Evolutionary conservation across 1,284 basidiomycete genomes (phyloP).

Genomic region (Athelia sp.): DNA sequence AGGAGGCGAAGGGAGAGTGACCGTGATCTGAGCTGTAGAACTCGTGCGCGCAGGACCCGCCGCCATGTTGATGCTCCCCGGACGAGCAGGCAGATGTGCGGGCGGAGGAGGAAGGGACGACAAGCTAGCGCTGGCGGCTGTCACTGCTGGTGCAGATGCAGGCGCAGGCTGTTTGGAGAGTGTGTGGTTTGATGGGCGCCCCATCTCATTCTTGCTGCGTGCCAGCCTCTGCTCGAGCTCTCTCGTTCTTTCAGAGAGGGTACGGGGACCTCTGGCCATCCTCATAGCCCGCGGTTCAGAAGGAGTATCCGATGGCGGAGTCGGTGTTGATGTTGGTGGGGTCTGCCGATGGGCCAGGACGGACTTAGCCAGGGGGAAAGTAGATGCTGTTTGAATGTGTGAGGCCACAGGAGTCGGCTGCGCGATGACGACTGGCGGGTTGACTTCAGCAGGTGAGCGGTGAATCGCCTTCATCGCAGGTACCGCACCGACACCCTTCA

Average conservation of each 20-base stretch:
- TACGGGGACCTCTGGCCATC: constrained; percentile 25
- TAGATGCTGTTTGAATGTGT: not conserved
- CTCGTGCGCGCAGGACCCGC: too few relatives aligned
- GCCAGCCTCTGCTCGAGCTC: constrained; percentile 39
- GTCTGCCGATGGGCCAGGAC: not conserved
- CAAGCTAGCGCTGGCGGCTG: too few relatives aligned
- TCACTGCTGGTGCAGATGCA: constrained; percentile 1
- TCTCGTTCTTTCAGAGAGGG: constrained; percentile 32
- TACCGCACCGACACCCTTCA: too few relatives aligned
- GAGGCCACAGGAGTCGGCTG: not conserved
- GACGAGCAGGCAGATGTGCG: too few relatives aligned
- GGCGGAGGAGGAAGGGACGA: too few relatives aligned
- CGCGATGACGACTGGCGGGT: not conserved
- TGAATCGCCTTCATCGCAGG: too few relatives aligned
- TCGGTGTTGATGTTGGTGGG: not conserved
- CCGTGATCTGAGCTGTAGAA: too few relatives aligned
- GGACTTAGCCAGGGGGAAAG: not conserved
- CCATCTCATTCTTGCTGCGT: constrained; percentile 28
- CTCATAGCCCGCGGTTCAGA: constrained; percentile 35
- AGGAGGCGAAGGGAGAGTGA: too few relatives aligned
- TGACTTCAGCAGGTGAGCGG: too few relatives aligned
- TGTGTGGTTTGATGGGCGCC: constrained; percentile 13
- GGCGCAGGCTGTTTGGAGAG: constrained; percentile 2
- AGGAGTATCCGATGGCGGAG: constrained; percentile 5
- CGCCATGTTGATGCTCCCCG: not conserved